phyloP scores from a whole-genome alignment of 2,329 filamentous ascomycete genomes.

The Cercospora sp. region DNA sequence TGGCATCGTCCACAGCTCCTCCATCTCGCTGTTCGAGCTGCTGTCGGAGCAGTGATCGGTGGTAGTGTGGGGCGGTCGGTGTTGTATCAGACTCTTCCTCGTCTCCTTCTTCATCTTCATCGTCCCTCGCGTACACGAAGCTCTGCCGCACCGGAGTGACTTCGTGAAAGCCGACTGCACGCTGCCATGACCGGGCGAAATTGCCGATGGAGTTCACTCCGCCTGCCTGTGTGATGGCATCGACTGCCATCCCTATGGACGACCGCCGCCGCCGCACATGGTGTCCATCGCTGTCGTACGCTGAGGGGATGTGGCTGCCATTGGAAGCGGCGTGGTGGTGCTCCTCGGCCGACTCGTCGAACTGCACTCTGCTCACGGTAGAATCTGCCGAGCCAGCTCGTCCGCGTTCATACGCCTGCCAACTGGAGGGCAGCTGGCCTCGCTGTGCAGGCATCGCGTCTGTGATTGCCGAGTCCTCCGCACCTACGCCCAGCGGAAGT shows the following conservation, averaged over 20 bases:
- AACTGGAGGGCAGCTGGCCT: conserved; percentile 44
- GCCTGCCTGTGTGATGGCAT: conserved; percentile 66
- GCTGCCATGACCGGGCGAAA: conserved; percentile 88
- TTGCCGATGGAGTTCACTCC: conserved; percentile 85
- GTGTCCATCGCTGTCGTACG: conserved; percentile 22
- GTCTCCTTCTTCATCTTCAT: conserved; percentile 52
- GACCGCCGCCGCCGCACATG: conserved; percentile 45
- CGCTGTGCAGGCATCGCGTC: conserved; percentile 31
- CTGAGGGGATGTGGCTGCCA: conserved; percentile 22
- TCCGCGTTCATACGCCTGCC: conserved; percentile 48
- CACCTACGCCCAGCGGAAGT: neutral
- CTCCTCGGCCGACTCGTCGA: conserved; percentile 33
- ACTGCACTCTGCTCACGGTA: conserved; percentile 30
- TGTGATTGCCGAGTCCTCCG: neutral
- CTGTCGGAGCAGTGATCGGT: conserved; percentile 34
- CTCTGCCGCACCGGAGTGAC: conserved; percentile 77
- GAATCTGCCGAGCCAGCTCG: conserved; percentile 47
- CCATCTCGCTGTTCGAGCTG: conserved; percentile 34
- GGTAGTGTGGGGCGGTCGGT: conserved; percentile 32
- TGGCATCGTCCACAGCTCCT: conserved; percentile 23
- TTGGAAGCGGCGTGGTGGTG: conserved; percentile 27
- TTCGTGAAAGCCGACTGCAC: conserved; percentile 84
- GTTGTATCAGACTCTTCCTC: conserved; percentile 49
- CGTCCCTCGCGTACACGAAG: conserved; percentile 57
- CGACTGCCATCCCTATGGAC: conserved; percentile 53